Conservation (phyloP, 495 filamentous ascomycete species). For the Podospora comata region DNA sequence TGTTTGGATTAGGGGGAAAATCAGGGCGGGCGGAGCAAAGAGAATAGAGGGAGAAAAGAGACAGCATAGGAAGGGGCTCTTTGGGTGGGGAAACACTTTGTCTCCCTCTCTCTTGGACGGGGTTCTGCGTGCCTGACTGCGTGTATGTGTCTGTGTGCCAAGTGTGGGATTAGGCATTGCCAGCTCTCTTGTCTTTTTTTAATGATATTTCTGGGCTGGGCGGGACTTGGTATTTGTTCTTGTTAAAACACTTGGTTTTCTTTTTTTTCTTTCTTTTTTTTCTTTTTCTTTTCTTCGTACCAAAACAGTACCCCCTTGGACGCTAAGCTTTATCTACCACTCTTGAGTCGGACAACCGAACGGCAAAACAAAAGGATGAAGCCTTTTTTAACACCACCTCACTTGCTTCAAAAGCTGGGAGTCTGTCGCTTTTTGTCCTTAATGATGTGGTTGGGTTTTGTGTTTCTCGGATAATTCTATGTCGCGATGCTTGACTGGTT, state of each 20-base stretch:
- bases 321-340: neutral
- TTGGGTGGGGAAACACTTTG: neutral
- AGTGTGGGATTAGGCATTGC: neutral
- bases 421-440: neutral
- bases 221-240: conserved; percentile 16
- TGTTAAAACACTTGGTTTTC: conserved; percentile 8
- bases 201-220: conserved; percentile 23
- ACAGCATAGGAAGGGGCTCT: neutral
- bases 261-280: conserved; percentile 14
- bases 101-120: neutral
- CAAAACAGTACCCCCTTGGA: conserved; percentile 1
- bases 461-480: neutral
- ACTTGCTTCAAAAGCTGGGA: neutral
- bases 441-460: neutral
- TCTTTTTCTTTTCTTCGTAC: conserved; percentile 1
- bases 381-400: neutral
- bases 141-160: neutral
- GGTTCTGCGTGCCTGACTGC: neutral
- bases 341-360: neutral
- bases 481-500: neutral
- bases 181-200: conserved; percentile 30
- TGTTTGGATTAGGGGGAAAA: neutral
- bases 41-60: neutral
- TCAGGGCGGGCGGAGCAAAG: neutral
- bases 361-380: neutral